Conservation (phyloP, 1,284 basidiomycete genomes). For the Irpex sp. region DNA sequence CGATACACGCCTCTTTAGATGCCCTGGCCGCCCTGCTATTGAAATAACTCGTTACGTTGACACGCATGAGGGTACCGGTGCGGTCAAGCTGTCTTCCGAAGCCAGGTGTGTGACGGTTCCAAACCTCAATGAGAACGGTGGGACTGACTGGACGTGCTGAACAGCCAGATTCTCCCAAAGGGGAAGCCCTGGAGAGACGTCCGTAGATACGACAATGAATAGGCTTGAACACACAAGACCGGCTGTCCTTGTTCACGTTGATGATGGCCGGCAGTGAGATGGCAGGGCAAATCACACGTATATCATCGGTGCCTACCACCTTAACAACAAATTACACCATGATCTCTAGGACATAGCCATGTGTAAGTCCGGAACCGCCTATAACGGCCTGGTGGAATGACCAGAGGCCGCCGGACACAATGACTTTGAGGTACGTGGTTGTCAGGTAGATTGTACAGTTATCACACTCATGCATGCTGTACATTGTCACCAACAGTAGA, state of each 20-base stretch:
- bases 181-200: slow-evolving; percentile 54
- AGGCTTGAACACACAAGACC: background rate
- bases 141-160: background rate
- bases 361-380: background rate
- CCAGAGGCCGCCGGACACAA: background rate
- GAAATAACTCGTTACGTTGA: slow-evolving; percentile 63
- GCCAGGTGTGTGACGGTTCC: slow-evolving; percentile 34
- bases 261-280: background rate
- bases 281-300: background rate
- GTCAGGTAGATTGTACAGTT: background rate
- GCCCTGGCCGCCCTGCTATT: slow-evolving; percentile 56
- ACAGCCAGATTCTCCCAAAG: slow-evolving; percentile 39
- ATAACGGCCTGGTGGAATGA: background rate
- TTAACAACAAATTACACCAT: background rate
- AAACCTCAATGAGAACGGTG: background rate
- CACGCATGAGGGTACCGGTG: slow-evolving; percentile 60
- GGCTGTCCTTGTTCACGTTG: background rate
- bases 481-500: background rate
- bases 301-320: background rate
- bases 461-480: background rate
- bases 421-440: background rate
- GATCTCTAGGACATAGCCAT: background rate
- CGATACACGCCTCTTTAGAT: slow-evolving; percentile 40
- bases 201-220: slow-evolving; percentile 14
- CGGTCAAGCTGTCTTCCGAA: slow-evolving; percentile 50